Percentiles rank a stretch among this genome's conserved stretches.
phyloP scores from a whole-genome alignment of 306 rosid genomes.

The Comarum palustre region DNA sequence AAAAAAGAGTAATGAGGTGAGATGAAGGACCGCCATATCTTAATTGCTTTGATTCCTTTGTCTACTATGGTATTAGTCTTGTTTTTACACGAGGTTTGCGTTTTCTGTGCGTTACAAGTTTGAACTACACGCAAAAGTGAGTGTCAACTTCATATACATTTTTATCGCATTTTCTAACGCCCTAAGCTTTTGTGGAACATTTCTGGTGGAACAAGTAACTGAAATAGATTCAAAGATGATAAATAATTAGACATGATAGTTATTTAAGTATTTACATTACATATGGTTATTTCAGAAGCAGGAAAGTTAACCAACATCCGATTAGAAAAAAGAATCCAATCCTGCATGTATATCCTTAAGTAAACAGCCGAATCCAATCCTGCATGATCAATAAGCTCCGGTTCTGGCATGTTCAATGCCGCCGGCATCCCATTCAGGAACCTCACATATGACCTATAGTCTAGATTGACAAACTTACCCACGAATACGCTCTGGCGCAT shows the following conservation, averaged over 20 bases:
- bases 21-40: too few species aligned
- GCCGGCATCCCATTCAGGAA: slow-evolving; percentile 94
- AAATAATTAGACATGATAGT: neutral
- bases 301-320: slow-evolving; percentile 45
- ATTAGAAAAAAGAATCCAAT: slow-evolving; percentile 88
- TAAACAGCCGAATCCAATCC: slow-evolving; percentile 95
- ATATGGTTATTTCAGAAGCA: slow-evolving; percentile 2
- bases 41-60: too few species aligned
- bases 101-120: too few species aligned
- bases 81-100: too few species aligned
- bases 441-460: slow-evolving; percentile 66
- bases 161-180: neutral
- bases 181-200: neutral
- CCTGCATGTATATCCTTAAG: slow-evolving; percentile 94
- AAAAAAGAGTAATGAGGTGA: too few species aligned
- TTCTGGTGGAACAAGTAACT: neutral
- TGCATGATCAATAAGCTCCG: slow-evolving; percentile 92
- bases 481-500: too few species aligned
- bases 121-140: too few species aligned
- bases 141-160: neutral
- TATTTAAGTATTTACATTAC: slow-evolving; percentile 1
- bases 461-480: slow-evolving; percentile 76
- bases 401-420: slow-evolving; percentile 89
- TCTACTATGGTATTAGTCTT: too few species aligned
- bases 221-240: neutral